Percentiles rank a stretch among this genome's conserved stretches.
Evolutionary conservation across 306 rosid genomes (phyloP).

Genomic region (Arachis hypogaea): DNA sequence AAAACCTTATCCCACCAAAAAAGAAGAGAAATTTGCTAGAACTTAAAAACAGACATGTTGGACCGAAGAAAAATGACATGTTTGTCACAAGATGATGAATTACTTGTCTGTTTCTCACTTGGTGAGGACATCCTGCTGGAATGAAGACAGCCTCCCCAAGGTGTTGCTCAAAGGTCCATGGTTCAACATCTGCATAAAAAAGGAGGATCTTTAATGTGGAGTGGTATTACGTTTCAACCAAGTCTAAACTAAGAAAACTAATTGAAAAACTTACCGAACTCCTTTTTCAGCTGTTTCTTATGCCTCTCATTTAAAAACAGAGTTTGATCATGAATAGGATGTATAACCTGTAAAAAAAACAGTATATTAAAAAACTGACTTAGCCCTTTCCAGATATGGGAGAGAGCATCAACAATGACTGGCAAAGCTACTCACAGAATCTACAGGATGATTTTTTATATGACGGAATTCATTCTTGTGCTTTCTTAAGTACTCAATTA

Average conservation of each 20-base stretch:
- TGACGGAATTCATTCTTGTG: constrained; percentile 70
- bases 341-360: constrained; percentile 59
- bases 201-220: constrained; percentile 1
- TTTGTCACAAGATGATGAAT: constrained; percentile 28
- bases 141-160: constrained; percentile 82
- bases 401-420: constrained; percentile 25
- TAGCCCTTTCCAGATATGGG: constrained; percentile 3
- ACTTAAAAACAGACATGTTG: constrained; percentile 1
- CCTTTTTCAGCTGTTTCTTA: constrained; percentile 64
- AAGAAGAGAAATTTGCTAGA: constrained; percentile 9
- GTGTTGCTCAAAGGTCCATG: constrained; percentile 81
- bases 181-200: constrained; percentile 60
- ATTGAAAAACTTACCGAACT: constrained; percentile 54
- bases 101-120: constrained; percentile 81
- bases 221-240: constrained; percentile 5
- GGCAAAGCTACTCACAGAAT: constrained; percentile 57
- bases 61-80: constrained; percentile 12
- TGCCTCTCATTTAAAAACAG: constrained; percentile 62
- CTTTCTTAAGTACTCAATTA: constrained; percentile 56
- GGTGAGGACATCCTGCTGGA: constrained; percentile 86
- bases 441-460: constrained; percentile 49
- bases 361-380: constrained; percentile 30
- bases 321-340: constrained; percentile 80
- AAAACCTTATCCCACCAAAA: neutral
- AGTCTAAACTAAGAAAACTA: constrained; percentile 25